Percentiles rank a stretch among this genome's conserved stretches.
Evolutionary conservation across 225 moss, liverwort and hornwort species (phyloP).

Genomic region (Sphagnum contortum): DNA sequence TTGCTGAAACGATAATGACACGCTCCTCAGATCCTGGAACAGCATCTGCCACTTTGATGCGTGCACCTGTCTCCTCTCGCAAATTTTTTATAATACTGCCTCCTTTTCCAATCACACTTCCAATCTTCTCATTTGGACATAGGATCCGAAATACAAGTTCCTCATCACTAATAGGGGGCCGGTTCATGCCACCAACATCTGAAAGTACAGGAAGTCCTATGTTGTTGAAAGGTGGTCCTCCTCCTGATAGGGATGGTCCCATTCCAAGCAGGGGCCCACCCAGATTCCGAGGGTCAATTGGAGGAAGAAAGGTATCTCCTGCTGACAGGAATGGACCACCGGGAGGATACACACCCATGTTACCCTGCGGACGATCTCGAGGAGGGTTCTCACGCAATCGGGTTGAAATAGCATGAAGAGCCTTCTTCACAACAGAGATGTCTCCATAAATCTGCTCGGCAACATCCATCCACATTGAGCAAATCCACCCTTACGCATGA

Average conservation of each 20-base stretch:
- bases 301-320: conserved; percentile 50
- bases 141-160: conserved; percentile 93
- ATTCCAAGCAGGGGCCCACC: conserved; percentile 16
- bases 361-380: conserved; percentile 63
- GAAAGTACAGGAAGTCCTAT: conserved; percentile 12
- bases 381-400: conserved; percentile 96
- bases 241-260: conserved; percentile 29
- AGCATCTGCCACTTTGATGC: conserved; percentile 92
- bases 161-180: conserved; percentile 26
- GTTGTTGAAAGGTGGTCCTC: conserved; percentile 52
- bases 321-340: conserved; percentile 56
- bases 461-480: not conserved
- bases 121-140: conserved; percentile 95
- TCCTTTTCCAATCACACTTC: conserved; percentile 93
- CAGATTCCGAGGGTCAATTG: conserved; percentile 42
- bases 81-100: conserved; percentile 90
- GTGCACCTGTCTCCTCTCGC: conserved; percentile 92
- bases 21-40: conserved; percentile 96
- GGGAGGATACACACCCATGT: conserved; percentile 19
- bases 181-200: too few relatives aligned
- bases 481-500: too few relatives aligned
- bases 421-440: conserved; percentile 67
- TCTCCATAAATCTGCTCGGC: conserved; percentile 70
- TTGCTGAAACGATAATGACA: conserved; percentile 90
- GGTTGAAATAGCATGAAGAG: conserved; percentile 76